Base-by-base conservation (phyloP, 2,329 filamentous ascomycete genomes). In the Pseudophaeomoniella oleicola region DNA sequence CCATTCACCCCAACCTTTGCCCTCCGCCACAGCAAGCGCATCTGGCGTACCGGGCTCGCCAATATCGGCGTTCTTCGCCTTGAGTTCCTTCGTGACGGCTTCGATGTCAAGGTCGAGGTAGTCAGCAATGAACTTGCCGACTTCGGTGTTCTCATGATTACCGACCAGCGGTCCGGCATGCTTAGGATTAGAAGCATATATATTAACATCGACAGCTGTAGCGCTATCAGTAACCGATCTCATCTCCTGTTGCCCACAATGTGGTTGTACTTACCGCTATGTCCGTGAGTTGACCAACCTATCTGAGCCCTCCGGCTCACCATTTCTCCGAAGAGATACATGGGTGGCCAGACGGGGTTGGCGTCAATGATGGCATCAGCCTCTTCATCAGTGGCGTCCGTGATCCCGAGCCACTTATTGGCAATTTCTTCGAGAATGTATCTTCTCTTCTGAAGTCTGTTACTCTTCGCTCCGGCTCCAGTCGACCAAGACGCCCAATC, bases 141-240 rank as follows among this genome's bases (percentile, higher is more conserved):
- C 71, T 16, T 96, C 86, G 0, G 79, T 96, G 54, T 98, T 98
- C 64, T 98, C 90, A 37, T 92, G 78, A 55, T 96, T 96, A 5
- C 88, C 88, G 3, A 73, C 63, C 4, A 94, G 66, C 11, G 69
- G 65, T 31, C 72, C 68, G 1, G 78, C 72, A 18, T 64, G 61
- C 27, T 72, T 67, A 0, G 72, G 67, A 3, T 82, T 77, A 0
- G 81, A 87, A 36, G 82, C 80, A 61, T 96, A 98, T 46, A 98
- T 84, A 57, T 98, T 98, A 34, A 98, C 90, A 54, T 98, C 90
- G 5, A 90, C 86, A 36, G 80, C 90, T 53, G 52, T n/a, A n/a
- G n/a, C 51, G 41, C 15, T 17, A 30, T 29, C 15, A 14, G 19
- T 14, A 36, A 16, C 10, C 18, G 3, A 9, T 13, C 9, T 2